Base-by-base conservation (phyloP, 225 moss, liverwort and hornwort species). In the Bryoerythrophyllum caledonicum region DNA sequence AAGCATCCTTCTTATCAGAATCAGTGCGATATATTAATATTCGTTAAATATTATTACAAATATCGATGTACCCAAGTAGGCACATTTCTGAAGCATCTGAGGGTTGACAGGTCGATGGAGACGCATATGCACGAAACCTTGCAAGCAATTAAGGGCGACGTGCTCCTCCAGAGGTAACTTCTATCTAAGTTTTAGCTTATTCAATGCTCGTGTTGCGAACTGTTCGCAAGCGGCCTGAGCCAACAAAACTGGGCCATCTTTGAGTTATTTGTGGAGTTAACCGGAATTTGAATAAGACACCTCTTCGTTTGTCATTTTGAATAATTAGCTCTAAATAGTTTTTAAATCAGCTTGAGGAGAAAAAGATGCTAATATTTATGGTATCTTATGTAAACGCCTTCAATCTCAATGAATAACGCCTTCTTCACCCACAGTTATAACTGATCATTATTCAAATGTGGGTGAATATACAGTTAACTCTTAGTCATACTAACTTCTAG, bases 41-140 rank as follows among this genome's bases (percentile, higher is more conserved):
- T 69, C 40, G n/a, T 69, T 15, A 70, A 19, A 46, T 27, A 60
- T 70, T 27, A 38, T 54, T 54, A 54, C 46, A 54, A 13, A 16
- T 20, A 54, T 77, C 38, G 30, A 48, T 70, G 44, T 55, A 53
- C 61, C 40, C 56, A 60, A 55, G 34, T 70, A 56, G 61, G 13
- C 58, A 44, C 44, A 60, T 77, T 60, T 72, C 53, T 85, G 65
- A 75, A 72, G 10, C 63, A 21, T 17, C 28, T 56, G 62, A 73
- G 59, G 51, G 21, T 34, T 80, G 76, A 74, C 86, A 96, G 96
- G 89, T 90, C n/a, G 79, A 82, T 73, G 83, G 88, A 49, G 83
- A 92, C 56, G 78, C 87, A 2, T 96, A 96, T 86, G 83, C 72
- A 23, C 88, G 90, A 78, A 90, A 85, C 76, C 72, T 96, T 76